phyloP scores from a whole-genome alignment of 176 grass and related monocot species.

The Bothriochloa decipiens region DNA sequence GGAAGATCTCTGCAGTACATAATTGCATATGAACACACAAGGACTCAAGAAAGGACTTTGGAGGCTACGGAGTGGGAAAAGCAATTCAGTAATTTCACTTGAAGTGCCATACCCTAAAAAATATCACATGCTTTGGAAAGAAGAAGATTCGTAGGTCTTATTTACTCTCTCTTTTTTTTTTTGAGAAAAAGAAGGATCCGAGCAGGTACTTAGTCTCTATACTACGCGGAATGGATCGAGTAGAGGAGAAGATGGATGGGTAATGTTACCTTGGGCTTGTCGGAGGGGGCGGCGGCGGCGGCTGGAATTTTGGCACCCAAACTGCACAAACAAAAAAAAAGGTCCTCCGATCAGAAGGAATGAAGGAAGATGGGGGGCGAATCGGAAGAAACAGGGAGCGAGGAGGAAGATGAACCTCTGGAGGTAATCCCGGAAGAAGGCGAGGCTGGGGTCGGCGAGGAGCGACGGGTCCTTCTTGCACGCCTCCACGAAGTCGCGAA shows the following conservation, averaged over 20 bases:
- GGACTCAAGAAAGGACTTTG: not conserved
- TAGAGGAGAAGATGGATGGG: not conserved
- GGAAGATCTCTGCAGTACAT: constrained; percentile 45
- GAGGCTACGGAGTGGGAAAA: not conserved
- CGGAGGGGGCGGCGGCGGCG: constrained; percentile 25
- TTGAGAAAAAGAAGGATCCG: not conserved
- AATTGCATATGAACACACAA: not conserved
- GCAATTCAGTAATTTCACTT: not conserved
- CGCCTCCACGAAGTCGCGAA: constrained; percentile 66
- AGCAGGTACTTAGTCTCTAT: not conserved
- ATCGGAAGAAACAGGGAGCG: not conserved
- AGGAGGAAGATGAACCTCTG: not conserved
- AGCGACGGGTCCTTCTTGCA: constrained; percentile 80
- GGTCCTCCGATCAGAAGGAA: not conserved
- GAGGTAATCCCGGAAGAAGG: constrained; percentile 97
- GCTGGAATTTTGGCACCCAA: constrained; percentile 76
- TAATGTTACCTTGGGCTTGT: constrained; percentile 42
- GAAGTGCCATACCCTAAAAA: not conserved
- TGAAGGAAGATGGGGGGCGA: not conserved
- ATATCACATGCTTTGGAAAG: not conserved
- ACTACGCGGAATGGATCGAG: not conserved
- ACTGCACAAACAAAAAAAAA: not conserved
- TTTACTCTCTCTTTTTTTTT: not conserved
- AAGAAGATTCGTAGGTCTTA: not conserved
- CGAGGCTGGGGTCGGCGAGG: constrained; percentile 69